Evolutionary conservation across 2,329 filamentous ascomycete genomes (phyloP), one percentile per base, ranked within the genome.

Genomic region (Ophiostoma angusticollis): DNA sequence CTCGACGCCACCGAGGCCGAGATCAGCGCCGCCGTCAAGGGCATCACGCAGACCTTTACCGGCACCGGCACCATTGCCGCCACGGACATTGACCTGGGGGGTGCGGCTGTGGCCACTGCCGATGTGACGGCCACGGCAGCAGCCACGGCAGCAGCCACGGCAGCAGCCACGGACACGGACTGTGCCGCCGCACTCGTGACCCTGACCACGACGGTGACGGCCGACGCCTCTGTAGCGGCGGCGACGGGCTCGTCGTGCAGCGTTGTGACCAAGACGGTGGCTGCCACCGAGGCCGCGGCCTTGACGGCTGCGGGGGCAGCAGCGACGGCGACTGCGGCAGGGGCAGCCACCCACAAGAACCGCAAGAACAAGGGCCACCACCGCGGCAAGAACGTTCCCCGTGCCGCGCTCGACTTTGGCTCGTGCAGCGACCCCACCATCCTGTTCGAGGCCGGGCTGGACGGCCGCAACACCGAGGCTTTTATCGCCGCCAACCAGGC

Each of bases 1-100:
- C 58, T 69, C 27, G 72, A 74, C 31, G 67, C 67, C 14, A 63
- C 62, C 14, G 61, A 62, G 35, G 68, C 58, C 4, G 71, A 77
- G 56, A 72, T 76, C 49, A 49, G 58, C 17, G 60, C 61, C 14
- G 70, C 69, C n/a, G 66, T 70, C 32, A 60, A 58, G 18, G 58
- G 52, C 45, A 51, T 58, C 29, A 41, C 49, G 29, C 39, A 45
- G n/a, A 47, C 45, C 17, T 17, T 50, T 14, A 46, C 47, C 4
- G 48, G 47, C 29, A 50, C 49, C 4, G 49, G 49, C 28, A 46
- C 31, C 12, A 42, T 50, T 40, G 45, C 37, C 31, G 50, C 45
- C 9, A 52, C 35, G 14, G 52, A 44, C 17, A 48, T 49, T n/a
- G 39, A 46, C 39, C 44, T 52, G 21, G 48, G 41, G 29, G 40